Evolutionary conservation across 768 basidiomycete species (phyloP), one percentile per base, ranked within the genome.

Genomic region (Termitomyces sp.): DNA sequence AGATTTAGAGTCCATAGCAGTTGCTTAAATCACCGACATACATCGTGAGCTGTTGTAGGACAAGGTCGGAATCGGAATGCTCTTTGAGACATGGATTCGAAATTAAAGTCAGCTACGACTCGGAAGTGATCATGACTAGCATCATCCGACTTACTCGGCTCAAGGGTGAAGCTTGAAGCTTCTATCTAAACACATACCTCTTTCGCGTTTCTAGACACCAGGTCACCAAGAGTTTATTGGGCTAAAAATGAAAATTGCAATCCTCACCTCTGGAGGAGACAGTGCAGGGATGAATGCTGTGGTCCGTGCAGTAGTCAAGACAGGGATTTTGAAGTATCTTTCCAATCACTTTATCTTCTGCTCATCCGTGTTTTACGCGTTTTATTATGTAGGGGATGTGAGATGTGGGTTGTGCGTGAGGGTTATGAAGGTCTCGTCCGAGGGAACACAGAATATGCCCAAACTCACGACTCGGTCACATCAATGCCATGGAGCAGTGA

Each of bases 341-440:
- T 43, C 37, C 27, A 23, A 46, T 50, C 45, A 21, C 10, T 37
- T 46, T 52, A 19, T 39, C 16, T 30, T 27, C 53, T 42, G 23
- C 37, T 19, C n/a, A 39, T 27, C 10, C 23, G 32, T 21, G 40
- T 43, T 58, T 53, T 47, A 48, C 44, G 37, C 45, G 32, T 45
- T 16, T 47, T 35, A 11, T 50, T 28, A 3, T 52, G 8, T 65
- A 96, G 97, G 74, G 95, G 94, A 35, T 98, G 94, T 71, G 92
- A 98, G 70, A 88, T 91, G 14, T 99, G 86, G 80, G 86, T 98
- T 60, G 91, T 99, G 57, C 90, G 97, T 37, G 97, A 99, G 74
- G 97, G 97, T 39, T 99, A 98, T 76, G 95, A 98, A 69, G 97
- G 97, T 23, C 86, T 98, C 58, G 95, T 99, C 11, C 83, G 89